Conservation (phyloP, 108 stramenopile species). For the Discostella stelligeroides region DNA sequence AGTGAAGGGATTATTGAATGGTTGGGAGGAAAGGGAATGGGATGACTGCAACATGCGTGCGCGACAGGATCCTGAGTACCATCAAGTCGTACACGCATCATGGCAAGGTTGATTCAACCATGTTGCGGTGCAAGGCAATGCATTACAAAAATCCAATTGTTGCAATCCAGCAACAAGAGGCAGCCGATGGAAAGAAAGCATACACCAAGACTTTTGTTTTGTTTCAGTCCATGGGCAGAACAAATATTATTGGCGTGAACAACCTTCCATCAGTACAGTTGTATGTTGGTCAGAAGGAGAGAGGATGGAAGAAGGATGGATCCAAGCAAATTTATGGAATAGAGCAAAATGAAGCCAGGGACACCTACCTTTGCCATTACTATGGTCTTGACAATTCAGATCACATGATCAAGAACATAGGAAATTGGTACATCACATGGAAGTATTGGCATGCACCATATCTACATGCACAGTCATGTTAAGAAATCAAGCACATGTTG, state of each 20-base stretch:
- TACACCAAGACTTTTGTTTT: too few relatives aligned
- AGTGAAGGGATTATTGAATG: too few relatives aligned
- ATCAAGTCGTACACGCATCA: too few relatives aligned
- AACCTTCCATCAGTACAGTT: background rate
- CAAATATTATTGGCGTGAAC: too few relatives aligned
- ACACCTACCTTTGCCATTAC: slow-evolving; percentile 12
- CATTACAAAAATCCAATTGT: slow-evolving; percentile 16
- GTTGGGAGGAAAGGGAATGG: too few relatives aligned
- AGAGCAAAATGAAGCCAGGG: slow-evolving; percentile 11
- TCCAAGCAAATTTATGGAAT: slow-evolving; percentile 17
- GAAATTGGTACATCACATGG: slow-evolving; percentile 8
- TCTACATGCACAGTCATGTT: slow-evolving; percentile 5
- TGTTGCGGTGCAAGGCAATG: background rate
- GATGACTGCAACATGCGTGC: too few relatives aligned
- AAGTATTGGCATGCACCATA: too few relatives aligned
- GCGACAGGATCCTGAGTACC: too few relatives aligned
- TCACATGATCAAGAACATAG: slow-evolving; percentile 1
- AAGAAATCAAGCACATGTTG: too few relatives aligned
- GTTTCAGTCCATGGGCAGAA: too few relatives aligned
- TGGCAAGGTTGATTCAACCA: background rate
- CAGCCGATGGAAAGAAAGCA: slow-evolving; percentile 1
- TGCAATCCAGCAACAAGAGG: slow-evolving; percentile 6
- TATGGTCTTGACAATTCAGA: slow-evolving; percentile 7
- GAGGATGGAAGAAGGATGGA: background rate
- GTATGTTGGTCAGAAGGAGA: background rate